Base-by-base conservation (phyloP, 257 asterid species). In the Solanum medicagineum region DNA sequence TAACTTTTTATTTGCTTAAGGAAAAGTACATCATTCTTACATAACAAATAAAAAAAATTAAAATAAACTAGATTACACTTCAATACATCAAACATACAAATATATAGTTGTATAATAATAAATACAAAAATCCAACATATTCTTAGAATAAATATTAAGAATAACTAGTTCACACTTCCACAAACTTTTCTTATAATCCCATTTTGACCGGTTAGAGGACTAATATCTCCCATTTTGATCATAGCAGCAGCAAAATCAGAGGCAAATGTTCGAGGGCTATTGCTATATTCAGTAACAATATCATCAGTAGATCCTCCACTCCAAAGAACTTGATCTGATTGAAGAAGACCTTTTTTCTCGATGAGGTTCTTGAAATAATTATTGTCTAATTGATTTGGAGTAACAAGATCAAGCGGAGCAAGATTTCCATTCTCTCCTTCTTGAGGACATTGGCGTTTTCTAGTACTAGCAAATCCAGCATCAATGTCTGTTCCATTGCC, bases 391-490 rank as follows among this genome's bases (percentile, higher is more conserved):
- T 91, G 83, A 79, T 86, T 85, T 0, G 93, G 92, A 4, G 92
- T 90, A 83, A 90, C 93, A 86, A 90, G 73, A 84, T 91, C 93
- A 8, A 90, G 90, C 2, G 93, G 81, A 26, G 91, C 91, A 85
- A 90, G 42, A 5, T 88, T 90, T 20, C 59, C 4, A 71, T 89
- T 85, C 6, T 91, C 92, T 19, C 88, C 87, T 12, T 83, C 42
- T 88, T 83, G 16, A 6, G 81, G 81, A 49, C 81, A 74, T 45
- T 24, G 42, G 1, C 81, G 42, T 74, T 7, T 74, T 45, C 91
- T 53, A 5, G 88, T 84, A 80, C 85, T 80, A 0, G 92, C 92
- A n/a, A 90, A 91, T 0, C 85, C 85, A 0, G 92, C 71, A 32
- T 91, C 90, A 7, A 90, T 89, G 74, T 89, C 86, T 1, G 94